Conservation (phyloP, 2,329 filamentous ascomycete genomes). For the Huntiella abstrusa region DNA sequence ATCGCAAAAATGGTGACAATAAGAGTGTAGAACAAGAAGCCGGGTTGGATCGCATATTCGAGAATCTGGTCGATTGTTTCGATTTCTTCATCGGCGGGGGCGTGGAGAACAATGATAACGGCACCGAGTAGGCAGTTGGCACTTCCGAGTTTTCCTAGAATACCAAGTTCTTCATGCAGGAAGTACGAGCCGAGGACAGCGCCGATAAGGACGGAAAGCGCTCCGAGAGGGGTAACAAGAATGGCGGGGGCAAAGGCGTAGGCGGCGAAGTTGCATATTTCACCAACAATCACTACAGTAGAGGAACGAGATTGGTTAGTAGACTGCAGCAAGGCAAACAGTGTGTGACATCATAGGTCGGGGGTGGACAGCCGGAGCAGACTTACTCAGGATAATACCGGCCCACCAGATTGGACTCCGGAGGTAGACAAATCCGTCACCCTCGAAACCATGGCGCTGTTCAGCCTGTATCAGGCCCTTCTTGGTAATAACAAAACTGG, state of each 20-base stretch:
- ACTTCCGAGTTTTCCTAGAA: constrained; percentile 80
- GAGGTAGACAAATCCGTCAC: constrained; percentile 86
- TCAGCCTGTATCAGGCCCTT: constrained; percentile 89
- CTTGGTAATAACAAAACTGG: constrained; percentile 97
- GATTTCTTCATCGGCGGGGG: constrained; percentile 82
- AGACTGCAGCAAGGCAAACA: neutral
- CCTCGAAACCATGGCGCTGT: constrained; percentile 85
- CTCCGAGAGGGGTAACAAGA: constrained; percentile 84
- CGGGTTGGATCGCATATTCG: constrained; percentile 74
- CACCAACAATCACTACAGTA: constrained; percentile 66
- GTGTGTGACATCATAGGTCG: neutral
- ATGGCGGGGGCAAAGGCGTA: constrained; percentile 99
- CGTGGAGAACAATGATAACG: constrained; percentile 93
- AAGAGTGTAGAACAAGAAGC: constrained; percentile 73
- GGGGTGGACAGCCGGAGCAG: neutral
- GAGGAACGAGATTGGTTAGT: constrained; percentile 38
- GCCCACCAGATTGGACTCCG: constrained; percentile 96
- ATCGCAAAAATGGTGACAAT: constrained; percentile 66
- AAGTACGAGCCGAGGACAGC: constrained; percentile 92
- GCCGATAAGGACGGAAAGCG: constrained; percentile 84
- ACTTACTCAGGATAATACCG: constrained; percentile 71
- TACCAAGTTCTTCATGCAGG: constrained; percentile 74
- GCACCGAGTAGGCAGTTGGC: constrained; percentile 92
- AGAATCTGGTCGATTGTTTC: constrained; percentile 83
- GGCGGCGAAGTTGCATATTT: constrained; percentile 92